Base-by-base conservation (phyloP, 306 rosid species). In the Cicer judaicum region DNA sequence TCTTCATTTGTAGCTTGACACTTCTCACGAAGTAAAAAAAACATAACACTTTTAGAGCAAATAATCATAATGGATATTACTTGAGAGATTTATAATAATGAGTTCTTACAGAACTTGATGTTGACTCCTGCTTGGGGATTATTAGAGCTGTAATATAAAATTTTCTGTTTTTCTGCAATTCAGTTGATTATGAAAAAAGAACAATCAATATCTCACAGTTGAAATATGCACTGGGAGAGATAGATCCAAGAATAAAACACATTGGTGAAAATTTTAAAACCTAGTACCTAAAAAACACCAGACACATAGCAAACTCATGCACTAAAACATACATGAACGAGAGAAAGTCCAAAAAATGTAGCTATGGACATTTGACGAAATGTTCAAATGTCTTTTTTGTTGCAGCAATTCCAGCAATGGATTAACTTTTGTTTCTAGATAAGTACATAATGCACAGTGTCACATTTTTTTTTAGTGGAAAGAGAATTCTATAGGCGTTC, bases 61-160 rank as follows among this genome's bases (percentile, higher is more conserved):
- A 85, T 63, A 19, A 73, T 60, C 42, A 60, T 44, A 74, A 55
- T 24, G 53, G 11, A 71, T 81, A 73, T 62, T 21, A 59, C 16
- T 54, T 70, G 8, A 57, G 71, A 64, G 43, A 16, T 64, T 54
- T 65, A 56, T 11, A 76, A 78, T 5, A 44, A 84, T 72, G 56
- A 69, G 54, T 65, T 74, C 98, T 75, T 87, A 93, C 98, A 82
- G 98, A 84, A 82, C 90, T 84, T 64, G 92, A 78, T 36, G 98
- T 93, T 64, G 97, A 90, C 79, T 93, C 97, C 82, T 93, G 98
- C 84, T 93, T 93, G 55, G 98, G 98, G 68, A 93, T 88, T 74
- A 93, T 91, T 36, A 93, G 97, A 69, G 97, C 91, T 6, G 98
- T 91, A 56, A 93, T 79, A 80, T 86, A 88, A 78, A 93, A 91